A percentile compares a stretch with the other conserved stretches of the same genome.
Conservation (phyloP, 768 basidiomycete species). For the Dioszegia aurantiaca region DNA sequence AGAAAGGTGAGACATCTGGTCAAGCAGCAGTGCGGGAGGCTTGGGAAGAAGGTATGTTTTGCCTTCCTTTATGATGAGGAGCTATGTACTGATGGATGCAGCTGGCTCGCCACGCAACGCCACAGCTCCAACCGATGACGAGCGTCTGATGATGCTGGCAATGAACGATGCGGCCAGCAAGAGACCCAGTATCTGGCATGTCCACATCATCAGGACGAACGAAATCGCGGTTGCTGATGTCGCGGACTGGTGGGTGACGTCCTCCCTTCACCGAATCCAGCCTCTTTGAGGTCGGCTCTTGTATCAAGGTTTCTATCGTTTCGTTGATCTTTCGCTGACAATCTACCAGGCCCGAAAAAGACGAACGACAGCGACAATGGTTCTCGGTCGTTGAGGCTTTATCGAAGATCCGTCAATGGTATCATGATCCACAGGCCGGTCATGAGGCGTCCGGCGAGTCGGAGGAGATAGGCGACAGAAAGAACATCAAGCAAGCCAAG, state of each 20-base stretch:
- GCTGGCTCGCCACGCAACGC: conserved; percentile 37
- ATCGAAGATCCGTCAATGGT: conserved; percentile 33
- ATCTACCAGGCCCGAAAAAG: conserved; percentile 33
- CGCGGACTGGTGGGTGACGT: conserved; percentile 27
- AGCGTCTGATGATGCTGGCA: conserved; percentile 23
- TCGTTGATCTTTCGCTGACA: too few species aligned
- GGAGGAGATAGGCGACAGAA: conserved; percentile 8
- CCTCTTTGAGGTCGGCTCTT: too few species aligned
- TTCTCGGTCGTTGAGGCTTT: conserved; percentile 19
- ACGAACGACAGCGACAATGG: conserved; percentile 36
- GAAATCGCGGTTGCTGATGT: conserved; percentile 20
- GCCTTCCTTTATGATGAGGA: too few species aligned
- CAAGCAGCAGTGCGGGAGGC: conserved; percentile 45
- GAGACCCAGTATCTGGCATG: conserved; percentile 28
- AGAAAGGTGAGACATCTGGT: conserved; percentile 39
- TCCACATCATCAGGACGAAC: conserved; percentile 28
- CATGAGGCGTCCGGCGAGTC: not conserved
- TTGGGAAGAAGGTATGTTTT: conserved; percentile 44
- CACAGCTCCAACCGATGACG: conserved; percentile 21
- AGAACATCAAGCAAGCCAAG: conserved; percentile 7
- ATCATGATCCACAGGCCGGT: conserved; percentile 19
- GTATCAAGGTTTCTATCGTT: too few species aligned
- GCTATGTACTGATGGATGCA: not conserved
- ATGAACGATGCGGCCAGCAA: conserved; percentile 18
- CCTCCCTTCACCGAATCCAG: too few species aligned